These are phyloP conservation scores for Trichomonascus vanleenenianus DNA, from an alignment of 805 yeast species.

Conservation along the genomic window DNA sequence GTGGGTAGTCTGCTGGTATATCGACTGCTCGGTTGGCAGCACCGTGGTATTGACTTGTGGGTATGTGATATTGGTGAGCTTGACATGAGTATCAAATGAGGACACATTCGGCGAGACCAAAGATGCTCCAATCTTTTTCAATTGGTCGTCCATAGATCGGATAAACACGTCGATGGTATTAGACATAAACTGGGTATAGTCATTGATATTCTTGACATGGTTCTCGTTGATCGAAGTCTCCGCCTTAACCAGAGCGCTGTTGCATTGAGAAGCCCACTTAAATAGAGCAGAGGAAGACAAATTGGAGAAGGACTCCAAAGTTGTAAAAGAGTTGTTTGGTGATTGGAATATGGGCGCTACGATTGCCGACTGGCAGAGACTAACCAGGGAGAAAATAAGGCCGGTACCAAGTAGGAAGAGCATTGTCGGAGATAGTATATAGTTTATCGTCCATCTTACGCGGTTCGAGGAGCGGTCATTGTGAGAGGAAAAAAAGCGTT, in stretches of 20 bases:
- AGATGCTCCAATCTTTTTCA: too few species aligned
- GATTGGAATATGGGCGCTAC: not conserved
- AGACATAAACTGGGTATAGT: too few species aligned
- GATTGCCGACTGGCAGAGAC: not conserved
- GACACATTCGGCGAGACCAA: too few species aligned
- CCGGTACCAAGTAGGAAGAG: not conserved
- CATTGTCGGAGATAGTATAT: slow-evolving; percentile 4
- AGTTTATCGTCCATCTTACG: slow-evolving; percentile 11
- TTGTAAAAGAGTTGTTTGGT: not conserved
- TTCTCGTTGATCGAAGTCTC: not conserved
- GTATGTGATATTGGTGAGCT: too few species aligned
- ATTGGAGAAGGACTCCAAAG: not conserved
- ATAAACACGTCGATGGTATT: too few species aligned
- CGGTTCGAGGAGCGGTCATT: not conserved
- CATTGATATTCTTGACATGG: not conserved
- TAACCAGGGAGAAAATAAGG: not conserved
- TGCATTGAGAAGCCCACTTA: not conserved
- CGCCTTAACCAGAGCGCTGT: not conserved
- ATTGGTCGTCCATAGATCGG: too few species aligned
- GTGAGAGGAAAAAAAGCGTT: not conserved
- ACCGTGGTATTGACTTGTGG: too few species aligned
- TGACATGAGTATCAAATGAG: too few species aligned
- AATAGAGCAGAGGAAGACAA: not conserved
- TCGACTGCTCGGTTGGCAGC: too few species aligned
- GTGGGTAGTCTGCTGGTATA: too few species aligned